These are phyloP conservation scores for Alternaria ethzedia DNA, from an alignment of 2,329 filamentous ascomycete genomes.

Conservation along the genomic window DNA sequence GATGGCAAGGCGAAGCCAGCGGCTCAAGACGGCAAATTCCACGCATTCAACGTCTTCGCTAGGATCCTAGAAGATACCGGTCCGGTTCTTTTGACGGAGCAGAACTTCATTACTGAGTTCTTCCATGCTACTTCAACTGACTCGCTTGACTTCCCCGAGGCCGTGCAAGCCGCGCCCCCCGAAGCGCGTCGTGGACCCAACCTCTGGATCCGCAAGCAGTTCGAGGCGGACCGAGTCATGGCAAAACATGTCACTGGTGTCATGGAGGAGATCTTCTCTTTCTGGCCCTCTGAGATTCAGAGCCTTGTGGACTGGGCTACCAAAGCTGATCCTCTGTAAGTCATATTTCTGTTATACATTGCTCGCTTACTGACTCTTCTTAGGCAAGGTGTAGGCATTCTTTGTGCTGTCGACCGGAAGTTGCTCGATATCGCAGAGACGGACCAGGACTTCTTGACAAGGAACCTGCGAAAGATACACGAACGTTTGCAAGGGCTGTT, in stretches of 20 bases:
- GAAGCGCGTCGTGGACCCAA: constrained; percentile 74
- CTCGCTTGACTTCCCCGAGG: constrained; percentile 81
- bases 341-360: constrained; percentile 23
- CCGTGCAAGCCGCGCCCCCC: constrained; percentile 70
- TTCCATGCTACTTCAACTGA: constrained; percentile 92
- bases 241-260: constrained; percentile 83
- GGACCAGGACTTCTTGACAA: constrained; percentile 89
- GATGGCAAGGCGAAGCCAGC: constrained; percentile 63
- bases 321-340: constrained; percentile 79
- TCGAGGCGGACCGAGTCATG: constrained; percentile 86
- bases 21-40: constrained; percentile 66
- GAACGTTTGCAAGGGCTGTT: constrained; percentile 76
- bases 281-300: constrained; percentile 79
- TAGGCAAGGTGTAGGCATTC: constrained; percentile 86
- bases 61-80: constrained; percentile 81
- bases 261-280: constrained; percentile 88
- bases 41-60: constrained; percentile 82
- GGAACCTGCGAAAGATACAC: constrained; percentile 79
- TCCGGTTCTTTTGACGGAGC: constrained; percentile 86
- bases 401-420: constrained; percentile 81
- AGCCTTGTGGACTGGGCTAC: constrained; percentile 84
- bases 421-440: constrained; percentile 81
- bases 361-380: constrained; percentile 21
- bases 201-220: constrained; percentile 74
- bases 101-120: constrained; percentile 96